A percentile compares a stretch with the other conserved stretches of the same genome.
These are phyloP conservation scores for Cladophialophora yegresii DNA, from an alignment of 2,329 filamentous ascomycete genomes.

Conservation along the genomic window DNA sequence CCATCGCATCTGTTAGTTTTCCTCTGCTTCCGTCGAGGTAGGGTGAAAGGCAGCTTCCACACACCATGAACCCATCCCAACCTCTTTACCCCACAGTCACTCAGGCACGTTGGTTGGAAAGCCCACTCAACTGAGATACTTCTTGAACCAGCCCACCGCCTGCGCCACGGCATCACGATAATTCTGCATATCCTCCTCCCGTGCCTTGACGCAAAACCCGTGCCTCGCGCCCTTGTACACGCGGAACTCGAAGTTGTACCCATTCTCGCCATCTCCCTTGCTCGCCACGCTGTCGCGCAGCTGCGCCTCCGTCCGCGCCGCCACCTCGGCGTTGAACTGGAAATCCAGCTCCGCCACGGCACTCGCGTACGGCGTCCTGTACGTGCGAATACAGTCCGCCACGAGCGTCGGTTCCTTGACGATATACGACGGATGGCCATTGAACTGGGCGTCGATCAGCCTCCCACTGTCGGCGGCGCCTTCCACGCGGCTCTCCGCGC, in stretches of 20 bases:
- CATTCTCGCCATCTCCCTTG: slow-evolving; percentile 18
- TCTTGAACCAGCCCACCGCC: slow-evolving; percentile 34
- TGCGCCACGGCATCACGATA: slow-evolving; percentile 25
- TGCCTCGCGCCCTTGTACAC: slow-evolving; percentile 33
- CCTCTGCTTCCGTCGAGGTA: background rate
- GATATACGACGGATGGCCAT: slow-evolving; percentile 55
- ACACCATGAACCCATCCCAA: background rate
- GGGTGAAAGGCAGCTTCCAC: background rate
- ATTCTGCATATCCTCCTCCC: slow-evolving; percentile 19
- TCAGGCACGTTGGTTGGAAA: background rate
- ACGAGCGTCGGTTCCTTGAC: slow-evolving; percentile 49
- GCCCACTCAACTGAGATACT: slow-evolving; percentile 27
- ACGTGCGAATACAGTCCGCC: slow-evolving; percentile 30
- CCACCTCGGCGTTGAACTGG: slow-evolving; percentile 50
- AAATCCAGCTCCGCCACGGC: slow-evolving; percentile 45
- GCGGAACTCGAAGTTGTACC: slow-evolving; percentile 29
- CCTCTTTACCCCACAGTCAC: background rate
- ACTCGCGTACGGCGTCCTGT: slow-evolving; percentile 28
- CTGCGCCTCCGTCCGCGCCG: slow-evolving; percentile 34
- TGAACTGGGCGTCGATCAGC: slow-evolving; percentile 55
- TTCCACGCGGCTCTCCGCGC: slow-evolving; percentile 40
- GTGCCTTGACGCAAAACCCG: slow-evolving; percentile 31
- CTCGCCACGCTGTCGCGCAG: slow-evolving; percentile 18
- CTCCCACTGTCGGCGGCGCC: slow-evolving; percentile 33
- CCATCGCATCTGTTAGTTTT: background rate